Percentiles rank a stretch among this genome's conserved stretches.
phyloP scores from a whole-genome alignment of 495 filamentous ascomycete species.

The Sordaria brevicollis region DNA sequence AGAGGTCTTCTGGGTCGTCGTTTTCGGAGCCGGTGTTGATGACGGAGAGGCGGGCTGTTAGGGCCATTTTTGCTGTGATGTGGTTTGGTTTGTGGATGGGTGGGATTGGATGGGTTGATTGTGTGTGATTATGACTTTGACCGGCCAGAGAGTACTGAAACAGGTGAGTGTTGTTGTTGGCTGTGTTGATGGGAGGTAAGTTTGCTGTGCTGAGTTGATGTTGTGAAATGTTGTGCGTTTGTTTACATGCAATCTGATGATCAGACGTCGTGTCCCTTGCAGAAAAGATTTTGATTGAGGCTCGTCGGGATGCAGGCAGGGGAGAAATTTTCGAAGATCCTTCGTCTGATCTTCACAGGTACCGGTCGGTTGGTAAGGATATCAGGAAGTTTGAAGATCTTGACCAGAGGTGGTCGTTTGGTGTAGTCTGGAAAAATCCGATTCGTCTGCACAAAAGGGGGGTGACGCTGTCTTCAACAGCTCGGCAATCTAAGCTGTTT shows the following conservation, averaged over 20 bases:
- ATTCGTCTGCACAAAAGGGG: neutral
- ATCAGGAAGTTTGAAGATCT: neutral
- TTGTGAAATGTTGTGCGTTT: neutral
- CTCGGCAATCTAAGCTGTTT: neutral
- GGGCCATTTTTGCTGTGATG: conserved; percentile 18
- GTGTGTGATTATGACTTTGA: neutral
- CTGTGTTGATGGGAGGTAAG: neutral
- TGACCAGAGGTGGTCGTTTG: neutral
- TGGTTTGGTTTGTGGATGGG: neutral
- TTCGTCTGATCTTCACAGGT: neutral
- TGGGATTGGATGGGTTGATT: neutral
- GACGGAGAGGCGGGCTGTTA: conserved; percentile 29
- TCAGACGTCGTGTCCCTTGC: neutral
- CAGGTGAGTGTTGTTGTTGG: neutral
- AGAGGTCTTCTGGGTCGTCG: conserved; percentile 52
- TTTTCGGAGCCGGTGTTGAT: conserved; percentile 18
- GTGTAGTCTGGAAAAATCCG: neutral
- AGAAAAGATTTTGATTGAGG: neutral
- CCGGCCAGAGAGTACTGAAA: neutral
- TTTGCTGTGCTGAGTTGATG: neutral
- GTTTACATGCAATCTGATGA: neutral
- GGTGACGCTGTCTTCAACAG: neutral
- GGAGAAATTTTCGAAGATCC: neutral
- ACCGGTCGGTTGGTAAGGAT: neutral
- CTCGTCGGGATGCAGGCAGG: neutral